Evolutionary conservation across 2,329 filamentous ascomycete genomes (phyloP).

Genomic region (Neurospora sp.): DNA sequence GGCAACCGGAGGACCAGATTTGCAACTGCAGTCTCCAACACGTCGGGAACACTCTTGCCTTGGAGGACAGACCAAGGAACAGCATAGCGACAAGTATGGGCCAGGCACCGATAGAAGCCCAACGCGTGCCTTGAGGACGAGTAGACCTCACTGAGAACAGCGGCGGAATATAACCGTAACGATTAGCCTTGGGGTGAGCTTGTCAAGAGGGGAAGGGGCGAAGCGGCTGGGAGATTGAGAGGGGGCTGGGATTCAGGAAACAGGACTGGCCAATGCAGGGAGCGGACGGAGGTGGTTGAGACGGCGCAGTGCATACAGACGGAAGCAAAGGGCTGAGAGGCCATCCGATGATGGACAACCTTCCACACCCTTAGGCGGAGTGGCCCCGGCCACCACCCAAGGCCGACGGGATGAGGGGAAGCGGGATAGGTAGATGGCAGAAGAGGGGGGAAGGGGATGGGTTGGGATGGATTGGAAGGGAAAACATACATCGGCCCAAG

Average conservation of each 20-base stretch:
- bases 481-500: constrained; percentile 12
- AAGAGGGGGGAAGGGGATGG: not conserved
- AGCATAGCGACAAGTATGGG: constrained; percentile 34
- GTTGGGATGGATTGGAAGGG: not conserved
- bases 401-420: not conserved
- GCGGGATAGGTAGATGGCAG: not conserved
- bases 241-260: not conserved
- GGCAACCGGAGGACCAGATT: constrained; percentile 33
- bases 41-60: constrained; percentile 9
- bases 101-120: constrained; percentile 37
- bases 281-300: not conserved
- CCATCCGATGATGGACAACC: not conserved
- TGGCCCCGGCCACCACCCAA: not conserved
- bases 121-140: constrained; percentile 36
- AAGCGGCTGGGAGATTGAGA: not conserved
- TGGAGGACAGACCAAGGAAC: constrained; percentile 9
- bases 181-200: not conserved
- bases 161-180: not conserved
- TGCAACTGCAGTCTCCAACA: constrained; percentile 29
- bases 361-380: not conserved
- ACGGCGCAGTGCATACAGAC: not conserved
- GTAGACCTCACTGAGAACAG: constrained; percentile 29
- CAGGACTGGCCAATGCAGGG: not conserved
- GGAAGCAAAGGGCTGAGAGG: not conserved
- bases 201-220: not conserved